Conservation (phyloP, 495 filamentous ascomycete genomes). For the Peziza echinospora region DNA sequence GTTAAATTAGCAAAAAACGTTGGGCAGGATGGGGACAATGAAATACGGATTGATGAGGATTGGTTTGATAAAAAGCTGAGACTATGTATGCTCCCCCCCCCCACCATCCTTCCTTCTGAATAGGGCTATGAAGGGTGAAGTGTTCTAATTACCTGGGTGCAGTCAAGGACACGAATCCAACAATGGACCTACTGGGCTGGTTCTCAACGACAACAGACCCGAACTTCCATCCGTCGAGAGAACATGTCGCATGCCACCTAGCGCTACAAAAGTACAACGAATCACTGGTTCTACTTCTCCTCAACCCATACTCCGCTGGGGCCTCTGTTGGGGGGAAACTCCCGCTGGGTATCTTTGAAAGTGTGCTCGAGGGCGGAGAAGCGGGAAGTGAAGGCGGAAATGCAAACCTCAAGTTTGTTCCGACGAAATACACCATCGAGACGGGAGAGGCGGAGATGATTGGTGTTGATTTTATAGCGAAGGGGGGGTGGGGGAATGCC, state of each 20-base stretch:
- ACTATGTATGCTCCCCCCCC: conserved; percentile 40
- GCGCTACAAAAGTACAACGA: conserved; percentile 63
- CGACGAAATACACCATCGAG: conserved; percentile 69
- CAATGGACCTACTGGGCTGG: conserved; percentile 83
- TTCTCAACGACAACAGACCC: conserved; percentile 52
- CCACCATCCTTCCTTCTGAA: no score
- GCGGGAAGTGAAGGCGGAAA: conserved; percentile 30
- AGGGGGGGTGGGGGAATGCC: conserved; percentile 52
- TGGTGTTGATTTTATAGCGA: conserved; percentile 71
- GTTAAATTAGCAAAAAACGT: conserved; percentile 33
- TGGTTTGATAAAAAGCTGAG: conserved; percentile 68
- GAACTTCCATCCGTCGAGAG: conserved; percentile 40
- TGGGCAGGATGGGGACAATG: conserved; percentile 22
- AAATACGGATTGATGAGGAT: conserved; percentile 32
- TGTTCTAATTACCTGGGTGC: no score
- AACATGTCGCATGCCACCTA: conserved; percentile 51
- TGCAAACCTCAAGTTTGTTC: conserved; percentile 54
- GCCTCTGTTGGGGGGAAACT: conserved; percentile 45
- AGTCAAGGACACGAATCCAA: conserved; percentile 78
- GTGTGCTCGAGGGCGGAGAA: conserved; percentile 52
- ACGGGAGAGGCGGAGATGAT: conserved; percentile 97
- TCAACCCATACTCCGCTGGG: conserved; percentile 41
- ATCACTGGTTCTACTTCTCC: conserved; percentile 64
- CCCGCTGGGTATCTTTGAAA: conserved; percentile 78
- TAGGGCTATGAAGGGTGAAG: no score